Percentiles rank a stretch among this genome's conserved stretches.
phyloP scores from a whole-genome alignment of 2,329 filamentous ascomycete genomes.

The Arthrobotrys conoides region DNA sequence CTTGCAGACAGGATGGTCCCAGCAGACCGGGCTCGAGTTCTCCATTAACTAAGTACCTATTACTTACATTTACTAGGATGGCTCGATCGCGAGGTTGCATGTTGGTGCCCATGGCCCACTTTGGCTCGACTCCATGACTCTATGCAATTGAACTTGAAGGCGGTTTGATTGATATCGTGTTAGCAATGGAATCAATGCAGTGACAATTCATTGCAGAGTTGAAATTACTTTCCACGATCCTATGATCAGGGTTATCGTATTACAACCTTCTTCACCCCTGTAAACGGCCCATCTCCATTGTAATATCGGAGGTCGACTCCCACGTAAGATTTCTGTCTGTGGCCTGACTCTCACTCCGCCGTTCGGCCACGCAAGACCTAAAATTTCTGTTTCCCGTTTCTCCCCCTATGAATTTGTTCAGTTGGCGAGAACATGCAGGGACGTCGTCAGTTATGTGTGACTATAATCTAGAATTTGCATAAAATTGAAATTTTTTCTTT shows the following conservation, averaged over 20 bases:
- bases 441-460: constrained; percentile 50
- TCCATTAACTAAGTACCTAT: not conserved
- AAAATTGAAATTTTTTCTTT: constrained; percentile 35
- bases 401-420: constrained; percentile 41
- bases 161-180: not conserved
- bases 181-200: constrained; percentile 1
- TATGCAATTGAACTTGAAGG: not conserved
- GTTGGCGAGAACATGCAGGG: constrained; percentile 52
- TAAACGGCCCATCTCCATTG: constrained; percentile 19
- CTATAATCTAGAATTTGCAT: constrained; percentile 57
- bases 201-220: constrained; percentile 2
- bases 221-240: constrained; percentile 12
- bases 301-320: constrained; percentile 8
- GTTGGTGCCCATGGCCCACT: not conserved
- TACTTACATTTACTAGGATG: not conserved
- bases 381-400: constrained; percentile 24
- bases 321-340: constrained; percentile 48
- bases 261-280: constrained; percentile 17
- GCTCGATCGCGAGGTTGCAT: not conserved
- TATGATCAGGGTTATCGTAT: constrained; percentile 37
- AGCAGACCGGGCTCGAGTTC: constrained; percentile 9
- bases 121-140: no score
- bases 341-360: constrained; percentile 47
- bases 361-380: constrained; percentile 41
- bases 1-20: constrained; percentile 32